Evolutionary conservation across 768 basidiomycete species (phyloP), one percentile per base, ranked within the genome.

Genomic region (Hysterangium stoloniferum): DNA sequence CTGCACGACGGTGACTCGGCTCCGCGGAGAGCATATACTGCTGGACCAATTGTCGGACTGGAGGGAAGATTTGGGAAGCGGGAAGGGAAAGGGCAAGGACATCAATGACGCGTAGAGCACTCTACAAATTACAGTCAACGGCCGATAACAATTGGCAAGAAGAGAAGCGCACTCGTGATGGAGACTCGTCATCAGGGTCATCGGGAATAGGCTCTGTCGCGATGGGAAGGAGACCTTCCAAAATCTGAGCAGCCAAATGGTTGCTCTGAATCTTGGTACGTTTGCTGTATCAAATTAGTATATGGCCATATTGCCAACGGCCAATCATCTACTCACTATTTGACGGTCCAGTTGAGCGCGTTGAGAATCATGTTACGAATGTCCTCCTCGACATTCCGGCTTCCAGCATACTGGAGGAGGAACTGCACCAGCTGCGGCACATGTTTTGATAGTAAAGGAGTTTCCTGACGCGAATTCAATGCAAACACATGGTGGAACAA

Each of bases 11-110:
- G 60, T 81, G 71, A 46, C 76, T 71, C 0, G 91, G 77, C 57
- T 97, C 84, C 6, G 80, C 66, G 2, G 91, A 93, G 6, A 75
- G 71, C 69, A 93, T 88, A 68, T 94, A 97, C 50, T 85, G 77
- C 55, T 83, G 76, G 49, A 98, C 87, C 58, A 94, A 78, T 32
- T 64, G 68, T 54, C 86, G 87, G 32, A 99, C 82, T 12, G 89
- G 77, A 7, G 93, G 92, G 83, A 97, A 98, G 53, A 98, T 93
- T 69, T 97, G 96, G 22, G 79, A 77, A 4, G 96, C 95, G 9
- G 96, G 96, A 12, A 99, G 78, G 56, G 82, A 83, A 53, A 93
- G 94, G 5, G 94, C 83, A 45, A 99, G 81, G 42, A 83, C 80
- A 63, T 99, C 96, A 57, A 99, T 85, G 47, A 90, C 86, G 56